These are phyloP conservation scores for Nigrograna mackinnonii DNA, from an alignment of 2,329 filamentous ascomycete genomes.

Conservation along the genomic window DNA sequence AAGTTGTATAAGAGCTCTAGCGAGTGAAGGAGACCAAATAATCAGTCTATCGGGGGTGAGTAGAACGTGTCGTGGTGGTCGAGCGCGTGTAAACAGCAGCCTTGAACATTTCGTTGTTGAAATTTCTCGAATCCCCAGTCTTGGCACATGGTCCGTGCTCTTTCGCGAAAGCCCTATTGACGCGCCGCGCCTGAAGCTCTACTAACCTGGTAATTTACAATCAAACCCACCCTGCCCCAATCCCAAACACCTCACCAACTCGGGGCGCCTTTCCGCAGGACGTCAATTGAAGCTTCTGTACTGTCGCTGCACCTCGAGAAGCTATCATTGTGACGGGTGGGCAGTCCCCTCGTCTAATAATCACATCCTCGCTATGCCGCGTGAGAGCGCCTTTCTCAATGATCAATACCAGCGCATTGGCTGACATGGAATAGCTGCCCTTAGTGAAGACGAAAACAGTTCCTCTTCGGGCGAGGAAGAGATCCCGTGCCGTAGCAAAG, in stretches of 20 bases:
- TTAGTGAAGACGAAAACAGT: conserved; percentile 42
- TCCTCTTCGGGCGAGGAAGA: conserved; percentile 33
- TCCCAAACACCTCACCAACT: too few relatives aligned
- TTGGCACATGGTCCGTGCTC: not conserved
- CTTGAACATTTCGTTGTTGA: conserved; percentile 10
- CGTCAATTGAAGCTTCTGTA: conserved; percentile 13
- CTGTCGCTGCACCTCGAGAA: conserved; percentile 5
- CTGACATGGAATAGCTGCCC: conserved; percentile 37
- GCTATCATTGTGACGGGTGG: conserved; percentile 1
- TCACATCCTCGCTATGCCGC: conserved; percentile 29
- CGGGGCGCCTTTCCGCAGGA: conserved; percentile 5
- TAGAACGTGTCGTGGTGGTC: conserved; percentile 31
- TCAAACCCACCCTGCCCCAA: too few relatives aligned
- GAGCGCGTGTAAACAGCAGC: conserved; percentile 19
- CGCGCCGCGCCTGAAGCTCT: not conserved
- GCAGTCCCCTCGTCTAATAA: conserved; percentile 10
- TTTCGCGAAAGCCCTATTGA: not conserved
- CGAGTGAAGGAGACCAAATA: not conserved
- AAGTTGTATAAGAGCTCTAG: conserved; percentile 5
- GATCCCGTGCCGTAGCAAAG: conserved; percentile 27
- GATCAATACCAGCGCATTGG: not conserved
- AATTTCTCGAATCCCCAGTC: conserved; percentile 13
- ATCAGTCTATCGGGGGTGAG: not conserved
- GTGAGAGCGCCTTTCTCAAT: conserved; percentile 25
- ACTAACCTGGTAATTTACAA: too few relatives aligned